Percentiles rank a stretch among this genome's conserved stretches.
Conservation (phyloP, 805 yeast species). For the Candida corydali region DNA sequence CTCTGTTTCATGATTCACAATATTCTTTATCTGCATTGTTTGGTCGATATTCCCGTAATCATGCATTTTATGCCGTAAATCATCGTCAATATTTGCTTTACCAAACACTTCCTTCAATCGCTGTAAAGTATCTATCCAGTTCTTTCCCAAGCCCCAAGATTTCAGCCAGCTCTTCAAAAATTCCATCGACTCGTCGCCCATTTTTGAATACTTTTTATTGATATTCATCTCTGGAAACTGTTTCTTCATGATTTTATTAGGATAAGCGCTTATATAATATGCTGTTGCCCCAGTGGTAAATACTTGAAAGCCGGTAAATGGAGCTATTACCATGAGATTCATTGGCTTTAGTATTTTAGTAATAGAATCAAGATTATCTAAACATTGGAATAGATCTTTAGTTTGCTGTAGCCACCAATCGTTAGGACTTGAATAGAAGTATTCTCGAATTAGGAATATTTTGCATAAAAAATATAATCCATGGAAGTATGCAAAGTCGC, state of each 20-base stretch:
- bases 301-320: constrained; percentile 35
- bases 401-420: constrained; percentile 26
- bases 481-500: constrained; percentile 33
- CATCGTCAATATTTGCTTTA: constrained; percentile 12
- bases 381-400: constrained; percentile 14
- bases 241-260: constrained; percentile 15
- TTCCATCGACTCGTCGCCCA: constrained; percentile 21
- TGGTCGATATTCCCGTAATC: constrained; percentile 27
- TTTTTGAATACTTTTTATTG: constrained; percentile 12
- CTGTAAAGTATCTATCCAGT: constrained; percentile 24
- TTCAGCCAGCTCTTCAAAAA: constrained; percentile 21
- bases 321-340: constrained; percentile 29
- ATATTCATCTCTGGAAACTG: constrained; percentile 1
- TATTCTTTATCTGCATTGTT: constrained; percentile 14
- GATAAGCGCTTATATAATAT: constrained; percentile 25
- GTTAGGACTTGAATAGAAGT: constrained; percentile 26
- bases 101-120: constrained; percentile 21
- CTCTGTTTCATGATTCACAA: constrained; percentile 12
- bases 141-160: constrained; percentile 27
- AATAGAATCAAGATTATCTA: constrained; percentile 20
- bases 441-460: constrained; percentile 32
- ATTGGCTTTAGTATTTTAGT: constrained; percentile 16
- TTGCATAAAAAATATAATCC: constrained; percentile 27
- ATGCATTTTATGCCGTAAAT: constrained; percentile 21
- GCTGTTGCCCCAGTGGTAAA: constrained; percentile 33